phyloP scores from a whole-genome alignment of 352 stramenopile species.

The Phytopythium chamaehyphon region DNA sequence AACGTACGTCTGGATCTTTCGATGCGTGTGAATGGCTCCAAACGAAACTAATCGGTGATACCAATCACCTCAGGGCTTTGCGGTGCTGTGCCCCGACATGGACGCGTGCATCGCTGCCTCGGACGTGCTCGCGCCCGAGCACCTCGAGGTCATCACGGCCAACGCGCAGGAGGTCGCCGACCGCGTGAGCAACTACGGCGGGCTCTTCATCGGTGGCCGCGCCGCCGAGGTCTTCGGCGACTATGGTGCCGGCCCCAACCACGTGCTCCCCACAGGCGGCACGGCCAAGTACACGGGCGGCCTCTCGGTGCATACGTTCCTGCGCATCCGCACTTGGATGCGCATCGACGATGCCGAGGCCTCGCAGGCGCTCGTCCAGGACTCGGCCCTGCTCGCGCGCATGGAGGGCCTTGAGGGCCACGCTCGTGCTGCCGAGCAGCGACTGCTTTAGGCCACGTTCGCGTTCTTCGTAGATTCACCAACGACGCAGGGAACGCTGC shows the following conservation, averaged over 20 bases:
- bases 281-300: constrained; percentile 97
- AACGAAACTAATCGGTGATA: neutral
- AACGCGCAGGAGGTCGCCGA: constrained; percentile 86
- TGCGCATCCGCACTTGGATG: constrained; percentile 98
- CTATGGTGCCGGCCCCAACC: constrained; percentile 98
- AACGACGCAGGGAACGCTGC: too few relatives aligned
- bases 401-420: constrained; percentile 85
- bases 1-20: too few relatives aligned
- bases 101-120: constrained; percentile 75
- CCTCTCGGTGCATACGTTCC: constrained; percentile 97
- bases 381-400: constrained; percentile 93
- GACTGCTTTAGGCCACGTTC: constrained; percentile 45
- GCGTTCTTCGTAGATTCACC: too few relatives aligned
- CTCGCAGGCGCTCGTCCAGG: constrained; percentile 88
- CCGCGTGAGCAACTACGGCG: constrained; percentile 75
- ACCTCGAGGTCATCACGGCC: constrained; percentile 90
- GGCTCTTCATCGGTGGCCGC: constrained; percentile 94
- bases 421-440: constrained; percentile 73
- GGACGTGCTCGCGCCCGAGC: constrained; percentile 80
- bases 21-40: neutral
- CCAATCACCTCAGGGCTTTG: constrained; percentile 46
- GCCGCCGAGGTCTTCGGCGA: constrained; percentile 96
- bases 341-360: constrained; percentile 90
- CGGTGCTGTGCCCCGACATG: constrained; percentile 71
- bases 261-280: constrained; percentile 96